Conservation (phyloP, 2,329 filamentous ascomycete species). For the Teratosphaeriaceae sp. region DNA sequence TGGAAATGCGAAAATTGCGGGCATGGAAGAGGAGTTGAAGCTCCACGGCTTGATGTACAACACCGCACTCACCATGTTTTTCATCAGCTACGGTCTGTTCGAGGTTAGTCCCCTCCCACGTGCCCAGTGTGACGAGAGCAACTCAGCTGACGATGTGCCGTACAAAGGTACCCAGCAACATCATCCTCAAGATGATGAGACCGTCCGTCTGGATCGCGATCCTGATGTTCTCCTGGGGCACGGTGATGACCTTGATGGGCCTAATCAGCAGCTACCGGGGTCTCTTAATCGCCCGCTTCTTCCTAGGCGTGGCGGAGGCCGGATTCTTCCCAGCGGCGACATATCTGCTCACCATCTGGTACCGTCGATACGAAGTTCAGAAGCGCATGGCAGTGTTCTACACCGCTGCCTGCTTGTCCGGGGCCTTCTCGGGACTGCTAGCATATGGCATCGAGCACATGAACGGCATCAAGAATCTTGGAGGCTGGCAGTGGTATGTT, state of each 20-base stretch:
- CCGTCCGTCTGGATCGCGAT: constrained; percentile 20
- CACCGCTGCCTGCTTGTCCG: constrained; percentile 3
- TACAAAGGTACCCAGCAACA: constrained; percentile 16
- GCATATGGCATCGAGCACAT: constrained; percentile 4
- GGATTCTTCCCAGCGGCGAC: constrained; percentile 24
- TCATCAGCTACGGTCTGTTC: constrained; percentile 30
- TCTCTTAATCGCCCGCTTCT: constrained; percentile 8
- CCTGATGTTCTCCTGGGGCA: constrained; percentile 20
- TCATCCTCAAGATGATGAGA: constrained; percentile 15
- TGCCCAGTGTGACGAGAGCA: no score
- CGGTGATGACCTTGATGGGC: constrained; percentile 17
- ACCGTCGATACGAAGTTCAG: constrained; percentile 6
- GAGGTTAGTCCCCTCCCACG: no score
- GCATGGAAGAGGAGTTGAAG: constrained; percentile 15
- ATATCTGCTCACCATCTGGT: constrained; percentile 3
- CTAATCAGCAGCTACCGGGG: constrained; percentile 16
- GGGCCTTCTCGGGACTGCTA: constrained; percentile 4
- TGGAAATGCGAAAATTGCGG: constrained; percentile 22
- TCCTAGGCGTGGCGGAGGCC: constrained; percentile 14
- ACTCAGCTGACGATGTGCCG: no score
- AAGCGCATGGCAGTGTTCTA: constrained; percentile 5
- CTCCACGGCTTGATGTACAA: constrained; percentile 45
- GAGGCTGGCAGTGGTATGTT: constrained; percentile 11
- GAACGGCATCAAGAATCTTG: neutral
- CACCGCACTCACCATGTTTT: constrained; percentile 57